Percentiles rank a stretch among this genome's conserved stretches.
Conservation (phyloP, 257 asterid species). For the Mitragyna speciosa region DNA sequence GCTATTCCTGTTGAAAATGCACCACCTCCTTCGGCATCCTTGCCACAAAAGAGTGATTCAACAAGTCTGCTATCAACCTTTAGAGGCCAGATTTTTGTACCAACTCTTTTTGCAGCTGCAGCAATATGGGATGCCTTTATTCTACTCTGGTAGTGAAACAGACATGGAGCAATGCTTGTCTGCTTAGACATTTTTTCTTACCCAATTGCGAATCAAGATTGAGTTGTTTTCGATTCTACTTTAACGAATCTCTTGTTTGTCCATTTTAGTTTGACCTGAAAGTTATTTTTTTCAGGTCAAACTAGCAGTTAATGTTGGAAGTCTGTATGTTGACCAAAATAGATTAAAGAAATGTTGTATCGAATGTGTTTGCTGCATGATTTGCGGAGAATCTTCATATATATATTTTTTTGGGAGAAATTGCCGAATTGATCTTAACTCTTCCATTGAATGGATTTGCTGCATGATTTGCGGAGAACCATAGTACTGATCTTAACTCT, state of each 20-base stretch:
- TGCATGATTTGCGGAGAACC: slow-evolving; percentile 23
- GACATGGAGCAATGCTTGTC: not conserved
- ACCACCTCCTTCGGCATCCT: slow-evolving; percentile 65
- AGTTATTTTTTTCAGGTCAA: slow-evolving; percentile 29
- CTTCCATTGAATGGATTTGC: not conserved
- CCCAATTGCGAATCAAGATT: slow-evolving; percentile 36
- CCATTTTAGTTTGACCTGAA: slow-evolving; percentile 27
- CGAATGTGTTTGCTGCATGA: slow-evolving; percentile 18
- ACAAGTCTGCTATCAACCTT: slow-evolving; percentile 29
- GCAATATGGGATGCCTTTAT: slow-evolving; percentile 62
- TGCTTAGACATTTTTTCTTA: slow-evolving; percentile 19
- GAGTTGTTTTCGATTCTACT: slow-evolving; percentile 19
- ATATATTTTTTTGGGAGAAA: too few species aligned
- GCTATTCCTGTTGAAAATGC: slow-evolving; percentile 54
- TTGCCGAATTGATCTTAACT: not conserved
- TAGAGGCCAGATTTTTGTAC: slow-evolving; percentile 41
- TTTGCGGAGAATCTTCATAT: slow-evolving; percentile 17
- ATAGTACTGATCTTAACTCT: not conserved
- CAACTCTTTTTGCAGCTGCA: slow-evolving; percentile 57
- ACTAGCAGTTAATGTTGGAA: slow-evolving; percentile 29
- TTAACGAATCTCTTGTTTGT: slow-evolving; percentile 16
- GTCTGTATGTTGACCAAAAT: slow-evolving; percentile 37
- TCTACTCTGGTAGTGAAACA: slow-evolving; percentile 29
- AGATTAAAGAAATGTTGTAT: slow-evolving; percentile 24
- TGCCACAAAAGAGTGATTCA: slow-evolving; percentile 38